Evolutionary conservation across 140 eudicot species (phyloP).

Genomic region (Stevia rebaudiana): DNA sequence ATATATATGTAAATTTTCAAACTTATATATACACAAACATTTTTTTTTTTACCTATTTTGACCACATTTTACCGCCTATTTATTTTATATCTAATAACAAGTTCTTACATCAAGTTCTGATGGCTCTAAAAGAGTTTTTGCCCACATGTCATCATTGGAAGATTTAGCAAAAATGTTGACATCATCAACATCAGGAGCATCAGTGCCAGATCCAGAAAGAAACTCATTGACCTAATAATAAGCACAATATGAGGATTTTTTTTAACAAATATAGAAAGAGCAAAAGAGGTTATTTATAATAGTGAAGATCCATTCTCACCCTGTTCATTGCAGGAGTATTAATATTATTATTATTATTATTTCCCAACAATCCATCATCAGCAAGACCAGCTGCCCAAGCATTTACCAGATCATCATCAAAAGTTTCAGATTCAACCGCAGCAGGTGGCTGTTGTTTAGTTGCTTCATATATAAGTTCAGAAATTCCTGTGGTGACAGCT

Average conservation of each 20-base stretch:
- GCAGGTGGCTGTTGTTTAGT: conserved; percentile 41
- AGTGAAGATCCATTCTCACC: conserved; percentile 30
- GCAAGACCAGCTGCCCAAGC: conserved; percentile 88
- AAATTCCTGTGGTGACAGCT: conserved; percentile 69
- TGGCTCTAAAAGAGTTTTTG: conserved; percentile 78
- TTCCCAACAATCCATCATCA: conserved; percentile 66
- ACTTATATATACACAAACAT: too few relatives aligned
- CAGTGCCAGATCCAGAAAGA: conserved; percentile 87
- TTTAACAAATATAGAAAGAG: background rate
- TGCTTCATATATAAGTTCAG: conserved; percentile 75
- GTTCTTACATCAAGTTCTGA: conserved; percentile 62
- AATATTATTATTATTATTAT: too few relatives aligned
- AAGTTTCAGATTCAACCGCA: conserved; percentile 43
- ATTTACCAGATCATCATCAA: conserved; percentile 83
- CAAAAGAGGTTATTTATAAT: background rate
- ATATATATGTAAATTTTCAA: too few relatives aligned
- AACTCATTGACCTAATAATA: conserved; percentile 65
- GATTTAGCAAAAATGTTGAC: conserved; percentile 65
- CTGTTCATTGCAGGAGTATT: conserved; percentile 87
- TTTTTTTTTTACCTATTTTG: too few relatives aligned
- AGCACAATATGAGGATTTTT: conserved; percentile 11
- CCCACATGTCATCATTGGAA: conserved; percentile 93
- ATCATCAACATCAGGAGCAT: conserved; percentile 87
- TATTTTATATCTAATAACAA: too few relatives aligned
- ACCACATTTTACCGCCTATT: too few relatives aligned